Conservation (phyloP, 345 rosid genomes). For the Syzygium oleosum region DNA sequence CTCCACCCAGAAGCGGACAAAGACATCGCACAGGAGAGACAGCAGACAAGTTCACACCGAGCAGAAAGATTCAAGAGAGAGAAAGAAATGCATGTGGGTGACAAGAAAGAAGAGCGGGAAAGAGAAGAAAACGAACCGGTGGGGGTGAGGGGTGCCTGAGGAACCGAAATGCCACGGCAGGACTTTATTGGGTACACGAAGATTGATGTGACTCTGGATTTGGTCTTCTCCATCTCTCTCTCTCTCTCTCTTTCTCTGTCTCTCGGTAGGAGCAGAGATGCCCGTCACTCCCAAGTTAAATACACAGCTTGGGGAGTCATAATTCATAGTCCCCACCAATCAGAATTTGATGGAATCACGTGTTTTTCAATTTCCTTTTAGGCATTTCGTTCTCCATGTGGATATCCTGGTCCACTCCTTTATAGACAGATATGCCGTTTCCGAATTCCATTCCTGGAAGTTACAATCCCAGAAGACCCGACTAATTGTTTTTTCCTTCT, state of each 20-base stretch:
- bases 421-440: not conserved
- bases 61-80: not conserved
- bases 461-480: not conserved
- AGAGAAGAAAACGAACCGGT: conserved; percentile 34
- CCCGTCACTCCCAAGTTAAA: not conserved
- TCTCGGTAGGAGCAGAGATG: not conserved
- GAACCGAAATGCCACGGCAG: conserved; percentile 66
- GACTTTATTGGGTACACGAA: conserved; percentile 79
- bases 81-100: not conserved
- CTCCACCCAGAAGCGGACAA: not conserved
- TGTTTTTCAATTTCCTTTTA: not conserved
- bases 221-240: conserved; percentile 45
- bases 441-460: not conserved
- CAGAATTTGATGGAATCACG: not conserved
- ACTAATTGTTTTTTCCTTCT: not conserved
- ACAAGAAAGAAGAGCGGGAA: not conserved
- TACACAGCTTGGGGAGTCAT: not conserved
- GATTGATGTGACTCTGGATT: conserved; percentile 41
- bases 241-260: conserved; percentile 27
- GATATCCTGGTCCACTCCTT: not conserved
- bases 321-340: not conserved
- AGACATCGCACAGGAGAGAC: not conserved
- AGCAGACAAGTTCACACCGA: not conserved
- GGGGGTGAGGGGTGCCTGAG: conserved; percentile 69
- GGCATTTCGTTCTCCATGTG: not conserved